Evolutionary conservation across 345 rosid species (phyloP), one percentile per base, ranked within the genome.

Genomic region (Pistacia atlantica): DNA sequence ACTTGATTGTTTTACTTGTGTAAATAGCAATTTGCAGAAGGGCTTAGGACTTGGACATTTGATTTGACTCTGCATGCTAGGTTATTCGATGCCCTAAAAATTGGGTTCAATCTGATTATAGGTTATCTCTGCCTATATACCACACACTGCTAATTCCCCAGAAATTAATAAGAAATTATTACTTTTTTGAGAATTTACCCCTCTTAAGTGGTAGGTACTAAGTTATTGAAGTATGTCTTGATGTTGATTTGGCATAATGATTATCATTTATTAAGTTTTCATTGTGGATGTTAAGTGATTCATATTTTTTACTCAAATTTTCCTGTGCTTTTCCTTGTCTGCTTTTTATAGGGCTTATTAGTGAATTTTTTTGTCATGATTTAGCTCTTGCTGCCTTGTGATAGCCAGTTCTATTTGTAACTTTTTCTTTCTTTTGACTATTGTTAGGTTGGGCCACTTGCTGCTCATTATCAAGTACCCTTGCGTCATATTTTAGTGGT

Each of bases 391-490:
- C 1, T 35, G 17, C 51, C 38, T 8, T 38, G 52, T 28, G 57
- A 49, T 63, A 51, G 51, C 38, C n/a, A 28, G 51, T 37, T 75
- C n/a, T 58, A 18, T 71, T 52, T 28, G 51, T 78, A 25, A 72
- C 22, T 2, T 74, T 70, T 76, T 42, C 55, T 52, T 65, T 54
- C 59, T 79, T 25, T 75, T n/a, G 65, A 18, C 42, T 70, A 9
- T 33, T 82, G 63, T 61, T 67, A 95, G 98, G 95, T 93, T 86
- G 97, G 97, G 77, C 90, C 97, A 45, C 95, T 95, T 80, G 98
- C 98, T 75, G 91, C 97, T 35, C 79, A 91, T 72, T 95, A 93
- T 84, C 93, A 86, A 89, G 91, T 95, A 63, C 98, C 98, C 48
- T 67, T 95, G 79, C 97, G 95, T 2, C 97, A 93, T 83, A 87